These are phyloP conservation scores for Euphrasia arctica DNA, from an alignment of 305 asterid genomes.

Conservation along the genomic window DNA sequence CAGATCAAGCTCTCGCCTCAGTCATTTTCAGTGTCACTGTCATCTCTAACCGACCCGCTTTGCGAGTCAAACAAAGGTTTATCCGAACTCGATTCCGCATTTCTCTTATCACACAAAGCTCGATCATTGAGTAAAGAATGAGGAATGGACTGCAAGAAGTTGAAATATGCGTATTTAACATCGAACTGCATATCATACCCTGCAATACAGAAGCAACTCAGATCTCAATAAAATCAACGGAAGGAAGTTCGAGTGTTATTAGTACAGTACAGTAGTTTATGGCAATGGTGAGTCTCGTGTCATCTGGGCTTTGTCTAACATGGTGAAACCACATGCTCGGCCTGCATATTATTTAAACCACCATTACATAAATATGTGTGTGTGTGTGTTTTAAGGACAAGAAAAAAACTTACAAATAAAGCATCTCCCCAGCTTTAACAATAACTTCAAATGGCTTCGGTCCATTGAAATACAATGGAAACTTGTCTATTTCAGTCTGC, in stretches of 20 bases:
- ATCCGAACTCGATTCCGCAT: too few relatives aligned
- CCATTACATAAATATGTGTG: neutral
- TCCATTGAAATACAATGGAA: constrained; percentile 70
- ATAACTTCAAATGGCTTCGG: constrained; percentile 87
- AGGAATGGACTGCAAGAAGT: constrained; percentile 68
- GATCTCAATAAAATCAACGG: neutral
- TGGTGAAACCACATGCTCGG: constrained; percentile 99
- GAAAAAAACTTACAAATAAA: constrained; percentile 59
- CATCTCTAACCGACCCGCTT: too few relatives aligned
- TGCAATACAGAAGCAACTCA: constrained; percentile 35
- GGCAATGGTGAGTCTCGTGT: constrained; percentile 68
- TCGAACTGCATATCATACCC: constrained; percentile 98
- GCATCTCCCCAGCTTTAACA: constrained; percentile 90
- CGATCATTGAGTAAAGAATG: constrained; percentile 30
- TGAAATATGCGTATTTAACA: constrained; percentile 84
- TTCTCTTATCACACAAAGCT: neutral
- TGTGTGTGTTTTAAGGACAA: neutral
- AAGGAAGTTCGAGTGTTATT: constrained; percentile 7
- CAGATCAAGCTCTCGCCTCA: too few relatives aligned
- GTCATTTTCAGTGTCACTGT: too few relatives aligned
- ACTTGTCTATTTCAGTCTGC: constrained; percentile 44
- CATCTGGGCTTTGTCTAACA: constrained; percentile 72
- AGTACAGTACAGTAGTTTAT: constrained; percentile 66
- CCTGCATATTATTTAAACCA: constrained; percentile 45
- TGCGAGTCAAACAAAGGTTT: too few relatives aligned